A percentile compares a stretch with the other conserved stretches of the same genome.
Evolutionary conservation across 1,139 yeast genomes (phyloP).

Genomic region (Suzukiozyma palmioleophila): DNA sequence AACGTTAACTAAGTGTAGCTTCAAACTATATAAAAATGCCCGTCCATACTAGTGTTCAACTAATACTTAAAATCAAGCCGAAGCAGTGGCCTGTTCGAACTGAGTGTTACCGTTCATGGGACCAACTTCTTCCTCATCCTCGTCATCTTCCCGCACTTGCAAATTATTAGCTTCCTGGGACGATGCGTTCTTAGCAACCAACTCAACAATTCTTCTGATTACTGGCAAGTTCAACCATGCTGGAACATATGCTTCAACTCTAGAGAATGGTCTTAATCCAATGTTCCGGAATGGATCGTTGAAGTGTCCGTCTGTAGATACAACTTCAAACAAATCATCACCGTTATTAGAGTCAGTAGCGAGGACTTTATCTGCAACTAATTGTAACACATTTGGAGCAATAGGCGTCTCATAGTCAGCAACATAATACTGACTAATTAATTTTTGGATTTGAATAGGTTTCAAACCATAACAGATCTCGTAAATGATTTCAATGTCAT

Average conservation of each 20-base stretch:
- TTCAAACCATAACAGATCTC: conserved; percentile 93
- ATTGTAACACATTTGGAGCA: conserved; percentile 75
- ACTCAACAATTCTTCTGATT: conserved; percentile 81
- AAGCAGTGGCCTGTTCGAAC: neutral
- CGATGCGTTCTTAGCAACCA: conserved; percentile 78
- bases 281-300: conserved; percentile 85
- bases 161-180: conserved; percentile 30
- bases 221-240: conserved; percentile 90
- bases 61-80: neutral
- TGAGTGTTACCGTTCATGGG: neutral
- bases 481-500: conserved; percentile 87
- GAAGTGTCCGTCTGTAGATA: conserved; percentile 77
- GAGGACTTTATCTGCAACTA: conserved; percentile 82
- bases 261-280: conserved; percentile 77
- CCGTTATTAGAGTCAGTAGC: conserved; percentile 51
- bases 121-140: neutral
- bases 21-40: no score
- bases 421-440: conserved; percentile 82
- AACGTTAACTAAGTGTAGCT: no score
- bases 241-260: conserved; percentile 95
- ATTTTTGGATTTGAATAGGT: conserved; percentile 90
- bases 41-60: no score
- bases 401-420: conserved; percentile 97
- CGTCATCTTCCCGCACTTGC: conserved; percentile 4
- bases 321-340: conserved; percentile 65